phyloP scores from a whole-genome alignment of 176 grass and related monocot species.

The Aegilops speltoides region DNA sequence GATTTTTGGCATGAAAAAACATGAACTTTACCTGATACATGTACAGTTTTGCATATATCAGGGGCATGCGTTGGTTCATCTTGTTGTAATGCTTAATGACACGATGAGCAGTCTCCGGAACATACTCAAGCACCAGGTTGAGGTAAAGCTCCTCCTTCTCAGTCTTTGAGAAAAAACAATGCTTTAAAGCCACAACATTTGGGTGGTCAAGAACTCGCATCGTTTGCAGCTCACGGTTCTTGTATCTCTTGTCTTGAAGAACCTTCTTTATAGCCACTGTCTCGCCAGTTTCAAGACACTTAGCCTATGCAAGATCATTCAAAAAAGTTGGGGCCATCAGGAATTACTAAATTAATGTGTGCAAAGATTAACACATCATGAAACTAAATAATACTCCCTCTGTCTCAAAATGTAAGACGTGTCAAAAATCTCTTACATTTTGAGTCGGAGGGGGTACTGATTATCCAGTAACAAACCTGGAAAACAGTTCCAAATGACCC shows the following conservation, averaged over 20 bases:
- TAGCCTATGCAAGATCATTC: constrained; percentile 52
- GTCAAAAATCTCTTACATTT: too few species aligned
- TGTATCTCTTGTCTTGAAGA: constrained; percentile 92
- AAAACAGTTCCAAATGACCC: constrained; percentile 85
- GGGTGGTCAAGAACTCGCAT: constrained; percentile 92
- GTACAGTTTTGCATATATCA: constrained; percentile 87
- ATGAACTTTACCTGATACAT: constrained; percentile 75
- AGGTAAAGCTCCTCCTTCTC: constrained; percentile 93
- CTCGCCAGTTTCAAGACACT: constrained; percentile 83
- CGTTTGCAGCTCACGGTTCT: constrained; percentile 83
- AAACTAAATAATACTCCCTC: background rate
- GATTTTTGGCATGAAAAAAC: background rate
- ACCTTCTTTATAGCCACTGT: constrained; percentile 95
- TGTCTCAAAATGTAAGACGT: too few species aligned
- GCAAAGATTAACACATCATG: background rate
- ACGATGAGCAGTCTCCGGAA: constrained; percentile 88
- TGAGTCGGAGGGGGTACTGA: background rate
- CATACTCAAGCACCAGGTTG: constrained; percentile 94
- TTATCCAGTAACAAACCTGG: constrained; percentile 51
- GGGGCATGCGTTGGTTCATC: constrained; percentile 83
- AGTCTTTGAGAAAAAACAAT: constrained; percentile 93
- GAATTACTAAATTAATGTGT: background rate
- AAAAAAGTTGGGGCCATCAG: constrained; percentile 4
- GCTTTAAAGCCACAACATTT: constrained; percentile 77
- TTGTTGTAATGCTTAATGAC: constrained; percentile 86